Base-by-base conservation (phyloP, 1,139 yeast species). In the Magnusiomyces sp. region DNA sequence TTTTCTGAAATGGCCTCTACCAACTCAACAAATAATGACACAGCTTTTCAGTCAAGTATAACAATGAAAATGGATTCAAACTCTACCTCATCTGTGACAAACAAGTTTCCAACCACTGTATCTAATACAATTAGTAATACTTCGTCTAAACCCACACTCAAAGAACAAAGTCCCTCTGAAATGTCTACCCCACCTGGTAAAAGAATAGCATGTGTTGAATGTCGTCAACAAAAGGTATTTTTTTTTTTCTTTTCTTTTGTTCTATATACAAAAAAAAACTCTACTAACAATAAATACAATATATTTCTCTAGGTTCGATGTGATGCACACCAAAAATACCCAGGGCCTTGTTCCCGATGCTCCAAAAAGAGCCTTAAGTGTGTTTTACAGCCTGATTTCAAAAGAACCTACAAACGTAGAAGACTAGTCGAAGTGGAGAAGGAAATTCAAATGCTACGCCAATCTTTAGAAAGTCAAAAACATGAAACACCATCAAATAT, bases 161-260 rank as follows among this genome's bases (percentile, higher is more conserved):
- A 41, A 90, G 70, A 38, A 90, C 86, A 61, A 88, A 90, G 64
- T 89, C 96, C 1, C 89, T 79, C 66, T 86, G 84, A 65, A 83
- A 78, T 55, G 92, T 74, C 64, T 34, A 34, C 38, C 38, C 38
- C n/a, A 14, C 16, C 38, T 4, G 38, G 38, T 9, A 82, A 81
- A 62, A 75, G 82, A 55, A 81, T 89, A 65, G 97, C 97, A 0
- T 92, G 98, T 70, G 89, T 87, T 2, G 96, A 90, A 62, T 92
- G 98, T 63, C 77, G 98, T 17, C 98, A 92, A 66, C 98, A 92
- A 64, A 92, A 92, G 67, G 72, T n/a, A n/a, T n/a, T n/a, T n/a
- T n/a, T n/a, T n/a, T n/a, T n/a, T n/a, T n/a, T 68, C 52, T 50
- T 50, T 45, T 40, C 6, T 23, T 13, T 20, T 48, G n/a, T 6